These are phyloP conservation scores for Teunomyces pallodes DNA, from an alignment of 805 yeast genomes.

Conservation along the genomic window DNA sequence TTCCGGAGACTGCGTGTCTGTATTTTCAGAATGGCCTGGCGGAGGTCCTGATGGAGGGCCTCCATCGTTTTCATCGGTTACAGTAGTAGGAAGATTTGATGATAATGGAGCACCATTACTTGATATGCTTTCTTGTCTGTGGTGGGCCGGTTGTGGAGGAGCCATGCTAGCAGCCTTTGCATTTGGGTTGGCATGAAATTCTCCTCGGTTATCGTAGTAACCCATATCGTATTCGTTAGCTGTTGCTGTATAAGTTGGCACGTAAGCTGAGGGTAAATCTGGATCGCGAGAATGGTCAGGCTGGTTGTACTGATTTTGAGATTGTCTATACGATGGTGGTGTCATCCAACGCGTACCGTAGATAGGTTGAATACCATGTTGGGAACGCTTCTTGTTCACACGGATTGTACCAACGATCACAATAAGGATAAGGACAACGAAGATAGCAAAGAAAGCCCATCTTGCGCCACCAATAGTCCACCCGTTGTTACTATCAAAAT, in stretches of 20 bases:
- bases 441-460: slow-evolving; percentile 66
- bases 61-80: slow-evolving; percentile 8
- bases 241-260: slow-evolving; percentile 65
- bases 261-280: slow-evolving; percentile 41
- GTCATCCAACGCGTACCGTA: slow-evolving; percentile 84
- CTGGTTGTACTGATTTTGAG: slow-evolving; percentile 56
- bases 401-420: slow-evolving; percentile 51
- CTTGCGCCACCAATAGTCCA: slow-evolving; percentile 41
- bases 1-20: background rate
- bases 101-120: slow-evolving; percentile 16
- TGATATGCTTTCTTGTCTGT: slow-evolving; percentile 13
- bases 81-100: slow-evolving; percentile 2
- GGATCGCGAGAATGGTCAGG: slow-evolving; percentile 40
- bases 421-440: slow-evolving; percentile 47
- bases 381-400: slow-evolving; percentile 52
- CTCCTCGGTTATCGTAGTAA: slow-evolving; percentile 64
- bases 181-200: slow-evolving; percentile 35
- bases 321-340: slow-evolving; percentile 73
- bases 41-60: slow-evolving; percentile 4
- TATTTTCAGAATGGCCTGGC: background rate
- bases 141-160: slow-evolving; percentile 22
- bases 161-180: slow-evolving; percentile 16
- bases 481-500: slow-evolving; percentile 2
- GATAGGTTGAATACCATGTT: slow-evolving; percentile 55
- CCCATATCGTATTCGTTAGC: slow-evolving; percentile 78